Percentiles rank a stretch among this genome's conserved stretches.
Evolutionary conservation across 768 basidiomycete genomes (phyloP).

Genomic region (Kwoniella pini): DNA sequence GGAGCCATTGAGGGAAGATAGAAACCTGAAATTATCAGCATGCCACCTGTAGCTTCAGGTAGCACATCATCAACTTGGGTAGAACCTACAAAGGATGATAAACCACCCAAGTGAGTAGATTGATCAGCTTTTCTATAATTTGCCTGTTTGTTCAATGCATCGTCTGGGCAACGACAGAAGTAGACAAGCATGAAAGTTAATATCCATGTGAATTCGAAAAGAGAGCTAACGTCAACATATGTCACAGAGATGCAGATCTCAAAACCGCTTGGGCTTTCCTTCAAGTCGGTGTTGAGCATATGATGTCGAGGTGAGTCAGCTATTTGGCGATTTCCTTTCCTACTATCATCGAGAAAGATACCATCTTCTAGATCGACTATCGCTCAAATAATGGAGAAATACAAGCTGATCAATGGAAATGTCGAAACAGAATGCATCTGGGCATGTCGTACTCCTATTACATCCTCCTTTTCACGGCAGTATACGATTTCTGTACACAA

Average conservation of each 20-base stretch:
- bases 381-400: not conserved
- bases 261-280: slow-evolving; percentile 54
- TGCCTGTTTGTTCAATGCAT: not conserved
- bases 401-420: not conserved
- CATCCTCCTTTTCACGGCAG: slow-evolving; percentile 73
- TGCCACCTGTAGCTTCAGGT: not conserved
- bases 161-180: too few species aligned
- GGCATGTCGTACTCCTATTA: slow-evolving; percentile 56
- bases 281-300: slow-evolving; percentile 59
- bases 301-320: slow-evolving; percentile 55
- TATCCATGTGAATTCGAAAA: too few species aligned
- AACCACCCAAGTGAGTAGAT: slow-evolving; percentile 44
- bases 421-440: slow-evolving; percentile 40
- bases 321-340: too few species aligned
- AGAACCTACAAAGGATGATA: slow-evolving; percentile 48
- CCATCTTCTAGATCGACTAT: too few species aligned
- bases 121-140: not conserved
- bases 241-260: slow-evolving; percentile 42
- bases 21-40: too few species aligned
- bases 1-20: not conserved
- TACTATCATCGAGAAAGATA: too few species aligned
- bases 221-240: slow-evolving; percentile 1
- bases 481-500: slow-evolving; percentile 90
- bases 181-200: too few species aligned
- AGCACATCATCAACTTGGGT: slow-evolving; percentile 26